Evolutionary conservation across 192 early-diverging fungal genomes (phyloP).

Genomic region (Fimicolochytrium jonesii): DNA sequence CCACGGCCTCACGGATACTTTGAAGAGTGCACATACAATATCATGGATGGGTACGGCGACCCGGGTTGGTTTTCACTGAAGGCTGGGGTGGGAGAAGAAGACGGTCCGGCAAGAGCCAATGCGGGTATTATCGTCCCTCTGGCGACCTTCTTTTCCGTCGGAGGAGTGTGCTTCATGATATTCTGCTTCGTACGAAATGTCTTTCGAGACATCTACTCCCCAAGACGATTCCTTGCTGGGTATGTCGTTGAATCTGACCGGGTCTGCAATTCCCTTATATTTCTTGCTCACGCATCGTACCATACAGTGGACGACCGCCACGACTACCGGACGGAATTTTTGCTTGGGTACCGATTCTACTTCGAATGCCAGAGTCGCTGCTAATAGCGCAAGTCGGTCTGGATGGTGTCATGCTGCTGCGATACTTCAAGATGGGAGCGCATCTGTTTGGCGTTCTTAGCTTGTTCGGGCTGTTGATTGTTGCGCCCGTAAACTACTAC

Average conservation of each 20-base stretch:
- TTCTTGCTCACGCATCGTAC: too few relatives aligned
- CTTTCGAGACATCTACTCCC: constrained; percentile 45
- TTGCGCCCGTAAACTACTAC: constrained; percentile 51
- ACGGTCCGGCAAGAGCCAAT: neutral
- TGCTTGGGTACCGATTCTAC: constrained; percentile 35
- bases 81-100: too few relatives aligned
- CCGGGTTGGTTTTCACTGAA: too few relatives aligned
- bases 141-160: constrained; percentile 38
- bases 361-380: constrained; percentile 31
- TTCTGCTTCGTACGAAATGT: constrained; percentile 42
- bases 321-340: constrained; percentile 31
- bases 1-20: too few relatives aligned
- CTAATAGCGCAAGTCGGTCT: constrained; percentile 45
- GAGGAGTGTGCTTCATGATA: constrained; percentile 34
- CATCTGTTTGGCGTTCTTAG: constrained; percentile 37
- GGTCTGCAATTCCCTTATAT: too few relatives aligned
- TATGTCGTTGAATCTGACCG: too few relatives aligned
- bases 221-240: constrained; percentile 34
- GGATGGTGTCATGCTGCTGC: constrained; percentile 47
- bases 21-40: too few relatives aligned
- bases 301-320: constrained; percentile 40
- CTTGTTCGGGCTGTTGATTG: constrained; percentile 37
- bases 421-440: constrained; percentile 46
- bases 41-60: too few relatives aligned
- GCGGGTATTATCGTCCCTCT: constrained; percentile 30